These are phyloP conservation scores for Fragaria ananassa DNA, from an alignment of 306 rosid genomes.

Conservation along the genomic window DNA sequence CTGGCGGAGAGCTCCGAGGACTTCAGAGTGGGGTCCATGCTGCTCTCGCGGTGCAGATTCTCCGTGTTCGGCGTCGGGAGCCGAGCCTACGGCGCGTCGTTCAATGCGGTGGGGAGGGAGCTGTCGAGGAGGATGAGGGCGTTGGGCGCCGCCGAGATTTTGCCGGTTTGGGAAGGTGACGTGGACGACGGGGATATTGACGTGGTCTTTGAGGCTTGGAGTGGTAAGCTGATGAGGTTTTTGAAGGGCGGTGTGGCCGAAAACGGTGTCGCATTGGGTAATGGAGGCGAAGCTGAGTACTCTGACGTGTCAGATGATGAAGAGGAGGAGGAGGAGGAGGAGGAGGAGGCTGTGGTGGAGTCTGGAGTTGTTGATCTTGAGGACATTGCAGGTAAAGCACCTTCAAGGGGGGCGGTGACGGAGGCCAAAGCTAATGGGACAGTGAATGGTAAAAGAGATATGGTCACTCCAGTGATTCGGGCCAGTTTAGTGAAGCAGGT, in stretches of 20 bases:
- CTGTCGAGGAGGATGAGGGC: constrained; percentile 53
- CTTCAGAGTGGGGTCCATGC: constrained; percentile 75
- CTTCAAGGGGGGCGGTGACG: constrained; percentile 46
- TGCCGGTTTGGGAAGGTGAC: constrained; percentile 69
- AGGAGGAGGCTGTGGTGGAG: constrained; percentile 29
- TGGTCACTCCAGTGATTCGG: constrained; percentile 92
- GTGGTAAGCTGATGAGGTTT: constrained; percentile 44
- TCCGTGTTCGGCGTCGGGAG: constrained; percentile 89
- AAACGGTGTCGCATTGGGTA: constrained; percentile 31
- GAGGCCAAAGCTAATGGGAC: constrained; percentile 57
- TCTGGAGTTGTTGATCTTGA: constrained; percentile 76
- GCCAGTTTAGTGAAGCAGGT: constrained; percentile 94
- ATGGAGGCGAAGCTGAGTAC: constrained; percentile 39
- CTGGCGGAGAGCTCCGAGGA: constrained; percentile 79
- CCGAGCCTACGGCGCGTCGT: constrained; percentile 57
- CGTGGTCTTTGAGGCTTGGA: constrained; percentile 62
- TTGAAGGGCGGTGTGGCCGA: constrained; percentile 48
- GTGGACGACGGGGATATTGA: constrained; percentile 69
- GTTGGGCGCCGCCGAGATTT: constrained; percentile 69
- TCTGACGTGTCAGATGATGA: constrained; percentile 47
- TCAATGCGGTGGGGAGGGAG: constrained; percentile 68
- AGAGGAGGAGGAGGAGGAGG: constrained; percentile 38
- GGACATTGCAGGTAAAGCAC: constrained; percentile 93
- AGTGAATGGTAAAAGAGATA: constrained; percentile 58
- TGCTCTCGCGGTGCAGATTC: constrained; percentile 56